Percentiles rank a stretch among this genome's conserved stretches.
phyloP scores from a whole-genome alignment of 306 rosid genomes.

The Dryas alaskensis region DNA sequence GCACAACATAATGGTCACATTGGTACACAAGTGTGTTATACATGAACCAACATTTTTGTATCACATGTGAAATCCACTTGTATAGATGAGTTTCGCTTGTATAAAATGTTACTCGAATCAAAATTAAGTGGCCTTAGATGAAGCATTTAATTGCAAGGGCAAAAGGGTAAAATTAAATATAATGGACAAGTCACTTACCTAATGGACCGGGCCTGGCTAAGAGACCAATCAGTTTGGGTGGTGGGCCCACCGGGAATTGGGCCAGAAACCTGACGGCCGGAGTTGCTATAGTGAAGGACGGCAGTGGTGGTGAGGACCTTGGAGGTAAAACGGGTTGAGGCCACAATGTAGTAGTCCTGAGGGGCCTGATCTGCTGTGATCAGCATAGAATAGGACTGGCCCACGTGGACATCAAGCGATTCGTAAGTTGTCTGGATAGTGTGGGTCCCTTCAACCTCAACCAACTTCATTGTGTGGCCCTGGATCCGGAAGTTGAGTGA shows the following conservation, averaged over 20 bases:
- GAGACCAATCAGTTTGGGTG: constrained; percentile 63
- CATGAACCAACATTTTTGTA: too few species aligned
- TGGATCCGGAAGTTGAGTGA: constrained; percentile 82
- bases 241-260: constrained; percentile 75
- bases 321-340: constrained; percentile 63
- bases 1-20: background rate
- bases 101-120: background rate
- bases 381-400: constrained; percentile 85
- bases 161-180: too few species aligned
- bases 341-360: constrained; percentile 62
- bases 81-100: background rate
- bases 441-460: constrained; percentile 96
- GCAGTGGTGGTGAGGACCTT: constrained; percentile 58
- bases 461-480: constrained; percentile 68
- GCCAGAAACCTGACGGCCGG: constrained; percentile 46
- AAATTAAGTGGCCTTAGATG: too few species aligned
- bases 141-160: too few species aligned
- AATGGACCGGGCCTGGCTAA: constrained; percentile 76
- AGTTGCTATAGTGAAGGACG: constrained; percentile 63
- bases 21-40: background rate
- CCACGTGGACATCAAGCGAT: constrained; percentile 81
- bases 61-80: too few species aligned
- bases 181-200: constrained; percentile 32
- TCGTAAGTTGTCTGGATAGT: constrained; percentile 69
- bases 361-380: constrained; percentile 84